Base-by-base conservation (phyloP, 257 asterid species). In the Verbascum thapsus region DNA sequence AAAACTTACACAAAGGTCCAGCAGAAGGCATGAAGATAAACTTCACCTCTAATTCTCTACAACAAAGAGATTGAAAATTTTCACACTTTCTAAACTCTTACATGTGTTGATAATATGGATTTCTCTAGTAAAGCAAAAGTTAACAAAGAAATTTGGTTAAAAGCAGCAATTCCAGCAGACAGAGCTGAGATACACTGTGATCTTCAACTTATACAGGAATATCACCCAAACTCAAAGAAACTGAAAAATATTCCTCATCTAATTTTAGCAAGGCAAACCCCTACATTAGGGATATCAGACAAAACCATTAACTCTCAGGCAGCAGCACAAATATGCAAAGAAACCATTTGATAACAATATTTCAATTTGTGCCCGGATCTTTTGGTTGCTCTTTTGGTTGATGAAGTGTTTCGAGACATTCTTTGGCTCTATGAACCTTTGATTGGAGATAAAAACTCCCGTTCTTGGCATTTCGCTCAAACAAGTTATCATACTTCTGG, bases 401-500 rank as follows among this genome's bases (percentile, higher is more conserved):
- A n/a, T n/a, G 60, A 61, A 69, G 26, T 42, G 84, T 57, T 74
- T 83, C 91, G 58, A 83, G 78, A 54, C 91, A 83, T 69, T 86
- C 95, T 66, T 86, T 86, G 45, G 95, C 95, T 61, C 91, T 72
- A 51, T 83, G 88, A 52, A 86, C 87, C 74, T 86, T 86, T 40
- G 95, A 86, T 38, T 86, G 86, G 63, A 81, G 81, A 72, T 81
- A 81, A 66, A 81, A 83, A 58, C 81, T 80, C 63, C 94, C 94
- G 16, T 54, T 85, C 73, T 82, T 79, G 13, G 90, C 72, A 66
- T 85, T 85, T 39, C 80, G 73, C 64, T 86, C 91, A 51, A 86
- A 83, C 76, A 86, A 70, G 56, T 65, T 86, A 39, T 86, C 76
- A 10, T 86, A 83, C 72, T 67, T 81, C 95, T 86, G 88, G 23